These are phyloP conservation scores for Trypethelium eluteriae DNA, from an alignment of 495 filamentous ascomycete genomes.

Conservation along the genomic window DNA sequence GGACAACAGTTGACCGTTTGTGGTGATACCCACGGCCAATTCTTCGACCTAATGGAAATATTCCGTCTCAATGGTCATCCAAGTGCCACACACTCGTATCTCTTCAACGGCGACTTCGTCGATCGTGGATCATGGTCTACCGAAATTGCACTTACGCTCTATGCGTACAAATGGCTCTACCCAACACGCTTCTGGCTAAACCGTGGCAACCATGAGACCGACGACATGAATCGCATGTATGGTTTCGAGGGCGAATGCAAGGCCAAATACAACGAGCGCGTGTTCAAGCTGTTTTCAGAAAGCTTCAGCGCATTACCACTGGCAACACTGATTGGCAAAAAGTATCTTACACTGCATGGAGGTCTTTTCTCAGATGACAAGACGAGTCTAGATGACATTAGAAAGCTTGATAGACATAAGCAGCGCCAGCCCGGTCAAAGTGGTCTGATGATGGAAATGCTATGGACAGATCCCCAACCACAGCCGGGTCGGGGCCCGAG, in stretches of 20 bases:
- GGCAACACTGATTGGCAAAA: slow-evolving; percentile 83
- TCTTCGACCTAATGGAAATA: slow-evolving; percentile 91
- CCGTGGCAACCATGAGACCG: slow-evolving; percentile 97
- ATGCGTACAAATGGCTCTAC: slow-evolving; percentile 92
- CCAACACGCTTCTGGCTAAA: slow-evolving; percentile 90
- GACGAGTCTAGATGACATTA: slow-evolving; percentile 80
- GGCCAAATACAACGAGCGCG: slow-evolving; percentile 91
- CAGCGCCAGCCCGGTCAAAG: slow-evolving; percentile 93
- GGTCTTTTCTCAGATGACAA: slow-evolving; percentile 98
- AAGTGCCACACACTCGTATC: slow-evolving; percentile 74
- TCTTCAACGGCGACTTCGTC: slow-evolving; percentile 99
- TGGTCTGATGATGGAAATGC: slow-evolving; percentile 99
- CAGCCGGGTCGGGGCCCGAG: slow-evolving; percentile 81
- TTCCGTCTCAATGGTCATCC: slow-evolving; percentile 87
- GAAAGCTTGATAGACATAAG: slow-evolving; percentile 82
- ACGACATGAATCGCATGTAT: slow-evolving; percentile 99
- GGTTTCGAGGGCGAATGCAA: slow-evolving; percentile 98
- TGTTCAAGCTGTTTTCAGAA: slow-evolving; percentile 97
- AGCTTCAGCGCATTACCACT: slow-evolving; percentile 92
- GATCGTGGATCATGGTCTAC: slow-evolving; percentile 96
- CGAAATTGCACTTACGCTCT: slow-evolving; percentile 88
- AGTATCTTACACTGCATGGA: slow-evolving; percentile 89
- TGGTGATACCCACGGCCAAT: slow-evolving; percentile 98
- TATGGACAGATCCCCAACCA: slow-evolving; percentile 94
- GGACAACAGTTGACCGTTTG: slow-evolving; percentile 84